Evolutionary conservation across 306 rosid species (phyloP).

Genomic region (Begonia peltatifolia): DNA sequence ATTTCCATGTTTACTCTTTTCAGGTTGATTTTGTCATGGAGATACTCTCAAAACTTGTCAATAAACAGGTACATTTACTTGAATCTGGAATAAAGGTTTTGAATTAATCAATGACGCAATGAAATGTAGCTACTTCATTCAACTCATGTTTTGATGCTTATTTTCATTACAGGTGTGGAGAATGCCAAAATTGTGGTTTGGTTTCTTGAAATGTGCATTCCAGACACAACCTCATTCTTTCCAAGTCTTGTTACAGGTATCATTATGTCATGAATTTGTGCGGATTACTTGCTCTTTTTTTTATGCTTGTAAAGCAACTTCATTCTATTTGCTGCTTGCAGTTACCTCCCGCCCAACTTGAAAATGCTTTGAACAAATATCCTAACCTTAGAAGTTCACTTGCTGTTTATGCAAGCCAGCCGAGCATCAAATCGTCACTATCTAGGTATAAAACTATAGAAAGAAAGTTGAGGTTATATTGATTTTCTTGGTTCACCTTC

Average conservation of each 20-base stretch:
- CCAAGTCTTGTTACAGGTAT: slow-evolving; percentile 75
- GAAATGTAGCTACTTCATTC: not conserved
- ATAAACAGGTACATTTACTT: slow-evolving; percentile 50
- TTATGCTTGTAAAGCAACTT: slow-evolving; percentile 1
- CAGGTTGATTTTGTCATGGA: slow-evolving; percentile 99
- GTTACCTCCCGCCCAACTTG: slow-evolving; percentile 87
- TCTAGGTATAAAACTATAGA: slow-evolving; percentile 31
- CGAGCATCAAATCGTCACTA: slow-evolving; percentile 54
- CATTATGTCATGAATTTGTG: slow-evolving; percentile 4
- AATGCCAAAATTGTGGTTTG: slow-evolving; percentile 95
- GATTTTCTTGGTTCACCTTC: too few species aligned
- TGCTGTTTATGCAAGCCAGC: slow-evolving; percentile 72
- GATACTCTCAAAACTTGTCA: slow-evolving; percentile 85
- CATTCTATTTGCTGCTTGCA: slow-evolving; percentile 21
- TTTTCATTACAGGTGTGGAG: slow-evolving; percentile 71
- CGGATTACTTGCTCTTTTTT: not conserved
- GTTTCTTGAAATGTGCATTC: slow-evolving; percentile 90
- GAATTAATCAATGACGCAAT: not conserved
- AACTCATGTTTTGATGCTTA: slow-evolving; percentile 15
- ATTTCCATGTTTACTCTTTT: slow-evolving; percentile 14
- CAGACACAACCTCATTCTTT: slow-evolving; percentile 97
- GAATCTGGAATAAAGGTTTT: not conserved
- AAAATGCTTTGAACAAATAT: slow-evolving; percentile 73
- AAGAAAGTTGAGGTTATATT: too few species aligned
- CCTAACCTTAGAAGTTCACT: slow-evolving; percentile 57